phyloP scores from a whole-genome alignment of 2,329 filamentous ascomycete genomes.

The Periconia digitata region DNA sequence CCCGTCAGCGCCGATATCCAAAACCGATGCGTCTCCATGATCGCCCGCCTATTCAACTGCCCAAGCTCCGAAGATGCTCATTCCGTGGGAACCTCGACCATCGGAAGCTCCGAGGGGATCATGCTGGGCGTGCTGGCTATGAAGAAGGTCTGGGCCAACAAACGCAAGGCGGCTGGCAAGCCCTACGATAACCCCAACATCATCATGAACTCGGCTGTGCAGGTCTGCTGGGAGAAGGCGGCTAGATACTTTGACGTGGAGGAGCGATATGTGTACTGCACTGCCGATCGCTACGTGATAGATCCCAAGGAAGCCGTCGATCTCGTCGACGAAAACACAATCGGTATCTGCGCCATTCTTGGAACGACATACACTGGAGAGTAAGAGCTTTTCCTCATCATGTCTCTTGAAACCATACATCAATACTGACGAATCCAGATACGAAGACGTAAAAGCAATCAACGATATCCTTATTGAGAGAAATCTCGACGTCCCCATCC shows the following conservation, averaged over 20 bases:
- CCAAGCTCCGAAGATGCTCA: slow-evolving; percentile 61
- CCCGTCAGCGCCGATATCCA: slow-evolving; percentile 61
- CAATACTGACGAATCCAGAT: neutral
- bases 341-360: slow-evolving; percentile 89
- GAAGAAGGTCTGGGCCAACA: slow-evolving; percentile 94
- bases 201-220: slow-evolving; percentile 92
- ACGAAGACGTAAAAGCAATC: slow-evolving; percentile 89
- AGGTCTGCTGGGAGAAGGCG: slow-evolving; percentile 94
- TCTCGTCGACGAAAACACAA: slow-evolving; percentile 69
- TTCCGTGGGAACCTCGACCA: slow-evolving; percentile 82
- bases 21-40: slow-evolving; percentile 68
- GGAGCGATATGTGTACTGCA: slow-evolving; percentile 74
- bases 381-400: slow-evolving; percentile 22
- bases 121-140: slow-evolving; percentile 78
- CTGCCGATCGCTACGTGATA: slow-evolving; percentile 62
- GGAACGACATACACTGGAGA: slow-evolving; percentile 95
- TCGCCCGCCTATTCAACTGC: slow-evolving; percentile 78
- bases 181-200: slow-evolving; percentile 81
- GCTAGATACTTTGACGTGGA: slow-evolving; percentile 87
- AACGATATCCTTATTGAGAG: slow-evolving; percentile 81
- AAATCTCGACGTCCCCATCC: slow-evolving; percentile 79
- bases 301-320: slow-evolving; percentile 64
- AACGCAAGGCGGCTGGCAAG: slow-evolving; percentile 80
- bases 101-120: slow-evolving; percentile 87
- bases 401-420: neutral